Evolutionary conservation across 2,329 filamentous ascomycete species (phyloP).

Genomic region (Diplodia intermedia): DNA sequence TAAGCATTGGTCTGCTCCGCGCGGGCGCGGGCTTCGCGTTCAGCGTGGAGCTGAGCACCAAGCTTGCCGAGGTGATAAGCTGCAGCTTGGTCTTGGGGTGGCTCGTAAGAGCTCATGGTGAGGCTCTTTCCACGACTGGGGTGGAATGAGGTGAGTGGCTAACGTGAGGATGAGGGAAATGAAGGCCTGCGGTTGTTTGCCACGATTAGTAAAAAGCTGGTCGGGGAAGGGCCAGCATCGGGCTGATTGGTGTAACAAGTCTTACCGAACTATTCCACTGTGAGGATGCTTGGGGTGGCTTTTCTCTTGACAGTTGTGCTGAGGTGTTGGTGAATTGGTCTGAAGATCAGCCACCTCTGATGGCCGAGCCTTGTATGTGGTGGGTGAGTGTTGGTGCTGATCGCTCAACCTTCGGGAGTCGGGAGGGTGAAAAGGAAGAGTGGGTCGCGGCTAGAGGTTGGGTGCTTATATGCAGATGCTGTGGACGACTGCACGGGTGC

Average conservation of each 20-base stretch:
- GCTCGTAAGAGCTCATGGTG: conserved; percentile 2
- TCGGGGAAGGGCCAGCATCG: too few relatives aligned
- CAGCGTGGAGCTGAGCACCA: conserved; percentile 8
- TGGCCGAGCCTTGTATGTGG: not conserved
- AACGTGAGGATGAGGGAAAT: not conserved
- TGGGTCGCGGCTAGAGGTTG: not conserved
- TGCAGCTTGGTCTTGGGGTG: not conserved
- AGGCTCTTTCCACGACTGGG: not conserved
- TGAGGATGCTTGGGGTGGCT: not conserved
- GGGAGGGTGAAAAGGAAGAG: not conserved
- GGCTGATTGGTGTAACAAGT: not conserved
- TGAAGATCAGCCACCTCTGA: too few relatives aligned
- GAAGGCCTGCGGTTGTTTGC: not conserved
- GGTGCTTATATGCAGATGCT: not conserved
- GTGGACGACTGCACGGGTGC: not conserved
- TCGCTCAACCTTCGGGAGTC: not conserved
- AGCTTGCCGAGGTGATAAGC: conserved; percentile 13
- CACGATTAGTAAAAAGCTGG: not conserved
- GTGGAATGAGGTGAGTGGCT: not conserved
- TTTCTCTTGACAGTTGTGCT: not conserved
- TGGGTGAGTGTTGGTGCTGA: not conserved
- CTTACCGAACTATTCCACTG: not conserved
- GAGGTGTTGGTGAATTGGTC: not conserved
- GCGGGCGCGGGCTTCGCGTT: not conserved
- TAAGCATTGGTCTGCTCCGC: not conserved